These are phyloP conservation scores for Simplicillium sp. DNA, from an alignment of 2,329 filamentous ascomycete genomes.

Conservation along the genomic window DNA sequence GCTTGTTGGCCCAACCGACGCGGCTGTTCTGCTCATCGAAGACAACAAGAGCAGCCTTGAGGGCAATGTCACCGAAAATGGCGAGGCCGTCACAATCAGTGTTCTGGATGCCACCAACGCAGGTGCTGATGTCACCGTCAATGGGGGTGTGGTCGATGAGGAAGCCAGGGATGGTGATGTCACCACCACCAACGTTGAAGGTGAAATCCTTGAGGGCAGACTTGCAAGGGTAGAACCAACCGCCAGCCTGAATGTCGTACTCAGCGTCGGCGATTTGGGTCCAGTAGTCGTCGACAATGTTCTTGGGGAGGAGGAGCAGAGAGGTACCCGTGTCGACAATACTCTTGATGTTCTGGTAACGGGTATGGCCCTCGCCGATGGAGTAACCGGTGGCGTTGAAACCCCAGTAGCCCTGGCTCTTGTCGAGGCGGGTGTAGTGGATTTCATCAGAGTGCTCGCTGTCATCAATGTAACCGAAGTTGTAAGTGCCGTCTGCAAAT, in stretches of 20 bases:
- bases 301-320: slow-evolving; percentile 47
- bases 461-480: slow-evolving; percentile 41
- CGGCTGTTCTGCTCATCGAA: slow-evolving; percentile 19
- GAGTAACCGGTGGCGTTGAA: slow-evolving; percentile 47
- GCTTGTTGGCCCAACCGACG: not conserved
- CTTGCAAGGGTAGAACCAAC: slow-evolving; percentile 50
- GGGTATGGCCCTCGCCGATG: slow-evolving; percentile 26
- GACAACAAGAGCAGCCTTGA: slow-evolving; percentile 34
- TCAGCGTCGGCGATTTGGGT: slow-evolving; percentile 38
- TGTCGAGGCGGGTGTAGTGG: slow-evolving; percentile 42
- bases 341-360: slow-evolving; percentile 26
- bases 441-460: slow-evolving; percentile 46
- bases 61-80: slow-evolving; percentile 28
- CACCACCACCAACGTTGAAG: slow-evolving; percentile 22
- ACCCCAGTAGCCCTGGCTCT: slow-evolving; percentile 49
- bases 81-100: slow-evolving; percentile 24
- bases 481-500: slow-evolving; percentile 23
- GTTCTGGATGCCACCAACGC: slow-evolving; percentile 27
- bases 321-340: slow-evolving; percentile 67
- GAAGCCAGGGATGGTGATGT: slow-evolving; percentile 21
- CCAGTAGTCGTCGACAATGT: slow-evolving; percentile 51
- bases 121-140: slow-evolving; percentile 12
- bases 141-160: slow-evolving; percentile 24
- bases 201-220: slow-evolving; percentile 33
- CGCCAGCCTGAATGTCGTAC: slow-evolving; percentile 34